These are phyloP conservation scores for Pleurotus citrinopileatus DNA, from an alignment of 768 basidiomycete genomes.

Conservation along the genomic window DNA sequence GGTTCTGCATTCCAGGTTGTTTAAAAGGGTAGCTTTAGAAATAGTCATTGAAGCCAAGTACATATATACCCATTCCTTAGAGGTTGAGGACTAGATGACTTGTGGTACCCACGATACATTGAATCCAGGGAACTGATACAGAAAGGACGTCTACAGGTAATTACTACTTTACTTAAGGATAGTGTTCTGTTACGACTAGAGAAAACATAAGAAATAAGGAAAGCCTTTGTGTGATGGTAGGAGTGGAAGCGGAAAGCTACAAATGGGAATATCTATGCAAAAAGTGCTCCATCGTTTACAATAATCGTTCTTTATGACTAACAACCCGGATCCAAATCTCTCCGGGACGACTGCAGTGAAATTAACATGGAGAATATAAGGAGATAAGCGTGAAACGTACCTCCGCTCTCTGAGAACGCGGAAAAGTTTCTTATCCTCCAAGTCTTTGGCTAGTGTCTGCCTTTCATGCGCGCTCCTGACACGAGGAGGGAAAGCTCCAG, in stretches of 20 bases:
- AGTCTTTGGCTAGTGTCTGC: slow-evolving; percentile 30
- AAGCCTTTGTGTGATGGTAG: not conserved
- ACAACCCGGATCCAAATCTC: slow-evolving; percentile 74
- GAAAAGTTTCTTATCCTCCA: slow-evolving; percentile 55
- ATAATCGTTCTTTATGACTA: slow-evolving; percentile 59
- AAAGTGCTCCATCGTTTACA: slow-evolving; percentile 27
- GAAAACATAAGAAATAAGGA: not conserved
- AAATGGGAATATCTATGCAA: not conserved
- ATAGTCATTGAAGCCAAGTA: not conserved
- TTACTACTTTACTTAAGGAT: slow-evolving; percentile 7
- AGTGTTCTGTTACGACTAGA: not conserved
- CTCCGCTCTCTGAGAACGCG: slow-evolving; percentile 77
- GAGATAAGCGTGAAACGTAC: slow-evolving; percentile 31
- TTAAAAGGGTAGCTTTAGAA: not conserved
- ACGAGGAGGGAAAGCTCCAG: slow-evolving; percentile 62
- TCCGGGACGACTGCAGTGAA: slow-evolving; percentile 55
- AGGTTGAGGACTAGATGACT: too few relatives aligned
- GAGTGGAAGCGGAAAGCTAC: not conserved
- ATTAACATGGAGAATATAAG: slow-evolving; percentile 11
- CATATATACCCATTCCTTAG: too few relatives aligned
- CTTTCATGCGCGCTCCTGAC: slow-evolving; percentile 35
- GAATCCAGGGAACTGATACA: not conserved
- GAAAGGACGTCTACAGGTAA: not conserved
- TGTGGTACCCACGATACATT: too few relatives aligned
- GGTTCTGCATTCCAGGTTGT: slow-evolving; percentile 13